phyloP scores from a whole-genome alignment of 768 basidiomycete species.

The Boletus sp. region DNA sequence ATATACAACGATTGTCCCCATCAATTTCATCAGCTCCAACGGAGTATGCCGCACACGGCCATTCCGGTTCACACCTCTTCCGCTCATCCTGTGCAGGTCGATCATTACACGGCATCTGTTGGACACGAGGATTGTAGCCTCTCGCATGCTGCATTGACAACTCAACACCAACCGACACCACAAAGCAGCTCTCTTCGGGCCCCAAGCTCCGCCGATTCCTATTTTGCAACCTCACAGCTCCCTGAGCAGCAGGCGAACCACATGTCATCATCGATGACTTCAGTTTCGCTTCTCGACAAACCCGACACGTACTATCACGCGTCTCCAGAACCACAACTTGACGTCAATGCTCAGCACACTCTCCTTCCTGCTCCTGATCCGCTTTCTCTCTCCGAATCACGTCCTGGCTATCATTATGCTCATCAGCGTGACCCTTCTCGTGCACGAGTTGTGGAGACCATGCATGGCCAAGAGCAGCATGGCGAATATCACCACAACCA shows the following conservation, averaged over 20 bases:
- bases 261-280: constrained; percentile 29
- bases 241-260: constrained; percentile 21
- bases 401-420: constrained; percentile 28
- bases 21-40: constrained; percentile 34
- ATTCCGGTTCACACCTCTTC: constrained; percentile 24
- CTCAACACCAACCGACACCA: constrained; percentile 19
- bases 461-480: constrained; percentile 24
- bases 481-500: constrained; percentile 27
- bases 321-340: constrained; percentile 28
- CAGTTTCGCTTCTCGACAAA: constrained; percentile 25
- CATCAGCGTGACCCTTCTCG: constrained; percentile 26
- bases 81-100: constrained; percentile 33
- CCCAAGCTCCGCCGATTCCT: constrained; percentile 19
- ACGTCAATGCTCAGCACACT: constrained; percentile 27
- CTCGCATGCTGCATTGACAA: constrained; percentile 24
- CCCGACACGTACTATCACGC: constrained; percentile 25
- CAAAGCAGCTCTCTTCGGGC: constrained; percentile 17
- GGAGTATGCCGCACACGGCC: constrained; percentile 24
- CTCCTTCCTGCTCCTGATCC: constrained; percentile 27
- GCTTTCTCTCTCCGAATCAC: constrained; percentile 29
- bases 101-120: constrained; percentile 31
- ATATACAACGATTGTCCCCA: constrained; percentile 25
- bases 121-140: constrained; percentile 30
- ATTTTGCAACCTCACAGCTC: constrained; percentile 25
- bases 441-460: constrained; percentile 25